phyloP scores from a whole-genome alignment of 1,139 yeast species.

The Hemisphaericaspora xylofermentans region DNA sequence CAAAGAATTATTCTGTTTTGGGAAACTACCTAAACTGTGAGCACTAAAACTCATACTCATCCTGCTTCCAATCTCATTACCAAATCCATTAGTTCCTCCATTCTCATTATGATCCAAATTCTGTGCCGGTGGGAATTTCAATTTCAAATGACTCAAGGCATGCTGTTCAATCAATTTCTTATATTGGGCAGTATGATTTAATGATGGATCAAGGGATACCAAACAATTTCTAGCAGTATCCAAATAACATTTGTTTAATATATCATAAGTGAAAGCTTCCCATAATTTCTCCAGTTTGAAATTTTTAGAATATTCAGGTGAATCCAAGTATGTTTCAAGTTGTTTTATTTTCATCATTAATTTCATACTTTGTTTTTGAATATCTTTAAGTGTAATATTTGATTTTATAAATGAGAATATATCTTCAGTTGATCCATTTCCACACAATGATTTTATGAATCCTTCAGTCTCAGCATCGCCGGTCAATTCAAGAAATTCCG shows the following conservation, averaged over 20 bases:
- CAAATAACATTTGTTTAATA: conserved; percentile 31
- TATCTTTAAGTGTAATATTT: conserved; percentile 46
- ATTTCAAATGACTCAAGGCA: conserved; percentile 33
- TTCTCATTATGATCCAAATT: conserved; percentile 7
- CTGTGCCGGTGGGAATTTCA: conserved; percentile 25
- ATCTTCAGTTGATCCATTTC: conserved; percentile 37
- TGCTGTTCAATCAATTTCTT: conserved; percentile 29
- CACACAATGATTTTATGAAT: conserved; percentile 48
- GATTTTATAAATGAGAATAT: conserved; percentile 47
- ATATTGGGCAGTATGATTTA: conserved; percentile 17
- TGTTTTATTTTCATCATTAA: conserved; percentile 36
- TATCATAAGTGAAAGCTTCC: conserved; percentile 34
- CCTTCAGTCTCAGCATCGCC: conserved; percentile 51
- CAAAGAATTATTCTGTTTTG: conserved; percentile 22
- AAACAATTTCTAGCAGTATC: conserved; percentile 35
- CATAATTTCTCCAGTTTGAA: conserved; percentile 25
- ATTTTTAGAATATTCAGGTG: conserved; percentile 41
- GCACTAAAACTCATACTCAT: conserved; percentile 21
- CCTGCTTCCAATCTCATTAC: conserved; percentile 1
- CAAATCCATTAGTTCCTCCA: conserved; percentile 1
- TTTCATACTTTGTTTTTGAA: conserved; percentile 46
- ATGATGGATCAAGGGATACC: conserved; percentile 26
- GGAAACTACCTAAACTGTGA: conserved; percentile 23
- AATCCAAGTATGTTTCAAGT: conserved; percentile 34
- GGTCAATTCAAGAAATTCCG: conserved; percentile 46